Evolutionary conservation across 169 alveolate species (phyloP), one percentile per base, ranked within the genome.

Genomic region (Eimeria sp.): DNA sequence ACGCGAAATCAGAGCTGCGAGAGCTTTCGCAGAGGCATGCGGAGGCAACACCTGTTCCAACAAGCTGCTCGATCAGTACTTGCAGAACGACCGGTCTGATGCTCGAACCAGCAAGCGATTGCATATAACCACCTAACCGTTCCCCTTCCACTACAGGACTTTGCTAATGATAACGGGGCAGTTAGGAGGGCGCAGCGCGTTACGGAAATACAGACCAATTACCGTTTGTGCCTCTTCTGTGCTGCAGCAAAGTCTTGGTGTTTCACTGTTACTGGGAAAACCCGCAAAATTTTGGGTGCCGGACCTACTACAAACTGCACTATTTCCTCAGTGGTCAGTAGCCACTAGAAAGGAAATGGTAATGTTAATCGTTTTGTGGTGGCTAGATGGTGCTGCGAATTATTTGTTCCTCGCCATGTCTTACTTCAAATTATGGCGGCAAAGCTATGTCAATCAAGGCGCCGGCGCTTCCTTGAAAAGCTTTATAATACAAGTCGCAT

Each of bases 181-280:
- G 80, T 5, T 70, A 45, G 25, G 80, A 34, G 49, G 51, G 51
- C 9, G 18, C 13, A 16, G 20, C 27, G 1, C 18, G 45, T 10
- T 30, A 13, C 6, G n/a, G 47, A 2, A 13, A 30, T 5, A 6
- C 51, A 6, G 10, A 7, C 9, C 2, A 34, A 30, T 86, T n/a
- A 61, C 51, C 43, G 80, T 40, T 1, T 30, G n/a, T 14, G 57
- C 27, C 27, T 27, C n/a, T 1, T 30, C 51, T 34, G 82, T 9
- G 40, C 27, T 65, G 76, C 96, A 93, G 96, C 93, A 97, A 97
- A 58, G 99, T 98, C 25, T 92, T 98, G 65, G 97, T 98, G 78
- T 98, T 97, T 96, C 97, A 94, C 80, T 97, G 97, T n/a, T 96
- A 87, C 76, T 97, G 97, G 94, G 99, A 98, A 80, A 98, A 96